Evolutionary conservation across 306 rosid genomes (phyloP).

Genomic region (Rosa lucieae): DNA sequence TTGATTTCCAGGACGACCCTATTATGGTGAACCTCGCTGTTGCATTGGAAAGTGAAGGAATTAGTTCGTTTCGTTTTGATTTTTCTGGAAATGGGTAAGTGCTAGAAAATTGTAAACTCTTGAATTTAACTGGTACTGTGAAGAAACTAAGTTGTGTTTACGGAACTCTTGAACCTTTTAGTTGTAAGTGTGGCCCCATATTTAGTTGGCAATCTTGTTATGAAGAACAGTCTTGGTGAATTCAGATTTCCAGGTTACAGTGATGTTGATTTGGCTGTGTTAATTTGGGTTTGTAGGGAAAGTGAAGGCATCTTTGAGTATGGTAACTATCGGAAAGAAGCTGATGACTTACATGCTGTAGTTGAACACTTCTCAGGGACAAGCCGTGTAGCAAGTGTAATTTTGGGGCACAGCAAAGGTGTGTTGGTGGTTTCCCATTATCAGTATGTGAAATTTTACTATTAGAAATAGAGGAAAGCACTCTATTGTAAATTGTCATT

Average conservation of each 20-base stretch:
- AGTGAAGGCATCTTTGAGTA: slow-evolving; percentile 73
- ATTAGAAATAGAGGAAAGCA: not conserved
- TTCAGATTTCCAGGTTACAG: not conserved
- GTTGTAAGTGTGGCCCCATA: not conserved
- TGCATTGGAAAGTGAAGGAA: slow-evolving; percentile 53
- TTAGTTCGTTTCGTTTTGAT: slow-evolving; percentile 69
- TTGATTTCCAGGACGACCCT: slow-evolving; percentile 41
- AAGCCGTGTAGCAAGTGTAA: slow-evolving; percentile 46
- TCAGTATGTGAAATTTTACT: not conserved
- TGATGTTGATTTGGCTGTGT: slow-evolving; percentile 36
- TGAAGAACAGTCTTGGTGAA: not conserved
- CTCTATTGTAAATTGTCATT: not conserved
- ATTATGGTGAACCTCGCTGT: slow-evolving; percentile 49
- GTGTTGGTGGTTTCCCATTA: slow-evolving; percentile 18
- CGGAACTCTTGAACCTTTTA: not conserved
- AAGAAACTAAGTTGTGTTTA: not conserved
- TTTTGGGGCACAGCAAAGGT: slow-evolving; percentile 90
- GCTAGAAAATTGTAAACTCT: not conserved
- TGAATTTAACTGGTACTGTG: not conserved
- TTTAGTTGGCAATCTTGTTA: not conserved
- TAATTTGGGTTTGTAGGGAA: slow-evolving; percentile 48
- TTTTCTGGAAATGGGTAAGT: slow-evolving; percentile 72
- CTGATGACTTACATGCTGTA: slow-evolving; percentile 66
- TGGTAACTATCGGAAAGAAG: slow-evolving; percentile 59
- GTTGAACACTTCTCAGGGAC: slow-evolving; percentile 51